phyloP scores from a whole-genome alignment of 257 asterid genomes.

The Catharanthus roseus region DNA sequence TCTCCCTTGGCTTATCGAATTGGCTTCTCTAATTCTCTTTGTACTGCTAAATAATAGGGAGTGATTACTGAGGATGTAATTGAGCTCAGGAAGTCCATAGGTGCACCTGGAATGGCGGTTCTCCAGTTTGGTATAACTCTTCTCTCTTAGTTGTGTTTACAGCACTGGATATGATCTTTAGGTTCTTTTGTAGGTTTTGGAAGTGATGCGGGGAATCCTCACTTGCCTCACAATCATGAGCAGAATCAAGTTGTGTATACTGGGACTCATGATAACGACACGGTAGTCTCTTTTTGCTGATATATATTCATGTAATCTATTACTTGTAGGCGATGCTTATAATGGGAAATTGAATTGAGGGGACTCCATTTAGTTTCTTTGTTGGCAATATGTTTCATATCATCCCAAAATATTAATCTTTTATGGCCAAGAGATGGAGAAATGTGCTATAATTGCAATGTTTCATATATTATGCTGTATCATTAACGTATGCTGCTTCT shows the following conservation, averaged over 20 bases:
- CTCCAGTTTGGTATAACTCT: constrained; percentile 79
- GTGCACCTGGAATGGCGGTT: constrained; percentile 99
- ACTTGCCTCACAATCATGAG: constrained; percentile 94
- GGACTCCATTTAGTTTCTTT: not conserved
- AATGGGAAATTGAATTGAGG: not conserved
- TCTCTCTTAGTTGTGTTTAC: constrained; percentile 3
- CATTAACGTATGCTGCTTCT: not conserved
- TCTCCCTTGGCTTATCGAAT: not conserved
- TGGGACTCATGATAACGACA: constrained; percentile 98
- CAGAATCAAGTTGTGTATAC: constrained; percentile 93
- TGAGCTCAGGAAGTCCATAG: constrained; percentile 77
- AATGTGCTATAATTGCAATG: not conserved
- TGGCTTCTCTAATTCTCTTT: constrained; percentile 10
- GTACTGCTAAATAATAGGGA: constrained; percentile 50
- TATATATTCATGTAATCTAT: not conserved
- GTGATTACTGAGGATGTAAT: constrained; percentile 93
- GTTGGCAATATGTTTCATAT: not conserved
- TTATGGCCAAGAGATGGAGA: not conserved
- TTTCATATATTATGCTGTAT: not conserved
- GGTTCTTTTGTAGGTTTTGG: constrained; percentile 60
- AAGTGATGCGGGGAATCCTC: constrained; percentile 96
- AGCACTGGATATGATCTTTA: not conserved
- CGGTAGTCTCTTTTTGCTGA: constrained; percentile 38
- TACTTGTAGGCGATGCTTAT: not conserved
- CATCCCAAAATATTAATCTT: not conserved